Evolutionary conservation across 306 rosid species (phyloP), one percentile per base, ranked within the genome.

Genomic region (Begonia masoniana): DNA sequence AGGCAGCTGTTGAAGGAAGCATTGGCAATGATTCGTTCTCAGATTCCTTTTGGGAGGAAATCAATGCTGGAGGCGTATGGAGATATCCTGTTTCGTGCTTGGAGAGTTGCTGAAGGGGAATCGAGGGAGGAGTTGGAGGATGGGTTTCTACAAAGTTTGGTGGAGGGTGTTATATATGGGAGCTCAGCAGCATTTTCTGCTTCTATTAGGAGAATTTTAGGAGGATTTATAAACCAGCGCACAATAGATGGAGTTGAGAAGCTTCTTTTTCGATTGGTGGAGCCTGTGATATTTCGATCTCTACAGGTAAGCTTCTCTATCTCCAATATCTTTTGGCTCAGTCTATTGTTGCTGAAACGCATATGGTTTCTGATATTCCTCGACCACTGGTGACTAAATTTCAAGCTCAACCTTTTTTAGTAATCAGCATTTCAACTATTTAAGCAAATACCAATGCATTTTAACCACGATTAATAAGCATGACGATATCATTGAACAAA

Each of bases 261-360:
- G 55, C 78, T 85, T 55, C 94, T 89, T 43, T 78, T 76, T 59
- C 72, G 75, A 59, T 83, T 89, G 43, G 58, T 91, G 0, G 95
- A 89, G 65, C 97, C 97, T 56, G 76, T 89, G 59, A 73, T 89
- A 46, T 89, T 89, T 72, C 76, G 97, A 68, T 89, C 95, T 62
- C 49, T 89, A 47, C 97, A 89, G 94, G 95, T 89, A 74, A 4
- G 2, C 13, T 49, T 62, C n/a, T 41, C 56, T 9, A 35, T 50
- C 54, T 54, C 12, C 19, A 58, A 12, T 46, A 46, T 19, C 19
- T 50, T 14, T 10, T 13, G 10, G n/a, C n/a, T 6, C 15, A 45
- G 49, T 2, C 14, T 45, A n/a, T 14, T 6, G 15, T 12, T 45
- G 15, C 49, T 45, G 49, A 45, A 45, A 10, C 15, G 49, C 2